phyloP scores from a whole-genome alignment of 2,329 filamentous ascomycete genomes.

The Fusarium pininemorale region DNA sequence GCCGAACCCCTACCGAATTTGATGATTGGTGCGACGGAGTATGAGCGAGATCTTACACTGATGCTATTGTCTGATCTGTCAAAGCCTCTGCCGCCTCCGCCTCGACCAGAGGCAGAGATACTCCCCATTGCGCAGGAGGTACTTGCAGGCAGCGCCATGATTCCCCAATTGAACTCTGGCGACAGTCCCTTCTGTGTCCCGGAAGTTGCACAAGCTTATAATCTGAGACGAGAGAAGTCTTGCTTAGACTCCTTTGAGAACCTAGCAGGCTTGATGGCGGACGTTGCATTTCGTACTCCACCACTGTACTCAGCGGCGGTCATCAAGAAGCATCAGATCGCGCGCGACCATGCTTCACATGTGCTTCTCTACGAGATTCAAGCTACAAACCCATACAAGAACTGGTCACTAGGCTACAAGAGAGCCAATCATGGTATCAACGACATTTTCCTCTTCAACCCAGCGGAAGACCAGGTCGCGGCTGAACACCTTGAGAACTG shows the following conservation, averaged over 20 bases:
- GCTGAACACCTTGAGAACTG: neutral
- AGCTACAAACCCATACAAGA: neutral
- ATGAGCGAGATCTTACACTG: neutral
- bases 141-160: neutral
- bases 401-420: neutral
- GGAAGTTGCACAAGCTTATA: neutral
- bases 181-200: neutral
- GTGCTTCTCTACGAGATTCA: neutral
- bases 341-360: accelerated
- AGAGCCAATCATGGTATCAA: neutral
- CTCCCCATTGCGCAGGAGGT: neutral
- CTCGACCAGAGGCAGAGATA: neutral
- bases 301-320: neutral
- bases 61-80: neutral
- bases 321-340: neutral
- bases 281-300: neutral
- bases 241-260: neutral
- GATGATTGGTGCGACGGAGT: neutral
- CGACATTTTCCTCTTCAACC: neutral
- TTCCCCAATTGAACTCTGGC: neutral
- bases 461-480: neutral
- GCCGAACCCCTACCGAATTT: neutral
- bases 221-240: neutral
- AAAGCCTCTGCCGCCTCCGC: neutral
- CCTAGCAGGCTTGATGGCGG: neutral